phyloP scores from a whole-genome alignment of 148 eudicot genomes.

The Dianthus caryophyllus region DNA sequence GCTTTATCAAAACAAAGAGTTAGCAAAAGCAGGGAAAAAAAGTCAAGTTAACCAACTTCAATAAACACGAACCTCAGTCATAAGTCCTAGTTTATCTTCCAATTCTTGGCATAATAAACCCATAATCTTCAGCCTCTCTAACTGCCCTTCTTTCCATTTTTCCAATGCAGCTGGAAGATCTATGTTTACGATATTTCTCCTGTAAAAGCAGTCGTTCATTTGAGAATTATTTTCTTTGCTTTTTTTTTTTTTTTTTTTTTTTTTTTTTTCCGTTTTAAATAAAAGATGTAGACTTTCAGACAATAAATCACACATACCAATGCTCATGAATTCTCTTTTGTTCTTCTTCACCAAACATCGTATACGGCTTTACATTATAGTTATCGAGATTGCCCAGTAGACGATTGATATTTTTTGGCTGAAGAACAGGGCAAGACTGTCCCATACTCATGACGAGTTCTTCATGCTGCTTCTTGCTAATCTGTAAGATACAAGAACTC shows the following conservation, averaged over 20 bases:
- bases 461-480: slow-evolving; percentile 85
- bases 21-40: neutral
- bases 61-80: slow-evolving; percentile 38
- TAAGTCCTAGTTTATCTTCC: slow-evolving; percentile 44
- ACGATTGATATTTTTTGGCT: slow-evolving; percentile 65
- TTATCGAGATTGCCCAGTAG: slow-evolving; percentile 68
- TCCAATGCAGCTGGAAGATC: slow-evolving; percentile 58
- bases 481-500: slow-evolving; percentile 42
- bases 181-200: slow-evolving; percentile 62
- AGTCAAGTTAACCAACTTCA: neutral
- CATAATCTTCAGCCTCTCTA: slow-evolving; percentile 32
- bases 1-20: no score
- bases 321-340: slow-evolving; percentile 58
- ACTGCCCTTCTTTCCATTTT: slow-evolving; percentile 45
- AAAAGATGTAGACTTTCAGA: neutral
- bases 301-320: slow-evolving; percentile 49
- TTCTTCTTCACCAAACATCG: slow-evolving; percentile 90
- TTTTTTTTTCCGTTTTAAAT: no score
- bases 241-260: no score
- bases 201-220: slow-evolving; percentile 26
- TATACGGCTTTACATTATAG: slow-evolving; percentile 72
- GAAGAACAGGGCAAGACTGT: slow-evolving; percentile 68
- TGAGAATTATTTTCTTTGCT: slow-evolving; percentile 1
- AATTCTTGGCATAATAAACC: slow-evolving; percentile 51
- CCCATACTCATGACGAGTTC: slow-evolving; percentile 81